Conservation (phyloP, 768 basidiomycete genomes). For the Serendipita sp. region DNA sequence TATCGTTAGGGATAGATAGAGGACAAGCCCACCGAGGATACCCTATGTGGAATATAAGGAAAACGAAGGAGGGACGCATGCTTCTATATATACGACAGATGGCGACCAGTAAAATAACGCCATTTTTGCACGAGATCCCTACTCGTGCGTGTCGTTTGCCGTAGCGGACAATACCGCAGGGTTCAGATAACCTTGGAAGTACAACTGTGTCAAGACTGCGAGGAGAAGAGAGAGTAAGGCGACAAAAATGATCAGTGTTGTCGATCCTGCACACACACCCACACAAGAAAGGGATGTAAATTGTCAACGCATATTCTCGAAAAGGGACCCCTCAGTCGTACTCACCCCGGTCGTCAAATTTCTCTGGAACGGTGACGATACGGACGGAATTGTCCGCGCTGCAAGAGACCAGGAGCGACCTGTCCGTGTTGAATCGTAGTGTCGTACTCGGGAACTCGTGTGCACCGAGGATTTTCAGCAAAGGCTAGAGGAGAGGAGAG, state of each 20-base stretch:
- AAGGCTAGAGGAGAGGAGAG: conserved; percentile 37
- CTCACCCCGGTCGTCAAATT: conserved; percentile 38
- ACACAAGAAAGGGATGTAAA: no score
- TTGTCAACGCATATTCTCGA: no score
- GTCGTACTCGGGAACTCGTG: conserved; percentile 91
- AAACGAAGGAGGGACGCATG: no score
- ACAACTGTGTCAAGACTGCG: neutral
- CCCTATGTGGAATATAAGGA: no score
- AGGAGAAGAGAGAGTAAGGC: neutral
- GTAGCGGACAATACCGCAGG: neutral
- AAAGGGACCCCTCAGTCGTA: conserved; percentile 5
- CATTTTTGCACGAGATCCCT: no score
- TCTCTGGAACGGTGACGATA: conserved; percentile 54
- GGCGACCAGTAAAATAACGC: no score
- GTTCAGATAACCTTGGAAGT: neutral
- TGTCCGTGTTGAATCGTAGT: conserved; percentile 71
- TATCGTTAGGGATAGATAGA: no score
- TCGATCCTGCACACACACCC: no score
- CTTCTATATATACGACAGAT: no score
- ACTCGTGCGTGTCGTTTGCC: no score
- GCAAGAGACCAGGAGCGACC: conserved; percentile 68
- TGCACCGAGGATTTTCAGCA: conserved; percentile 75
- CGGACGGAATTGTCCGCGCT: conserved; percentile 83
- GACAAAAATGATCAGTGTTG: neutral
- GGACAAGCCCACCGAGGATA: no score